Base-by-base conservation (phyloP, 2,329 filamentous ascomycete species). In the Ophiostoma angusticollis region DNA sequence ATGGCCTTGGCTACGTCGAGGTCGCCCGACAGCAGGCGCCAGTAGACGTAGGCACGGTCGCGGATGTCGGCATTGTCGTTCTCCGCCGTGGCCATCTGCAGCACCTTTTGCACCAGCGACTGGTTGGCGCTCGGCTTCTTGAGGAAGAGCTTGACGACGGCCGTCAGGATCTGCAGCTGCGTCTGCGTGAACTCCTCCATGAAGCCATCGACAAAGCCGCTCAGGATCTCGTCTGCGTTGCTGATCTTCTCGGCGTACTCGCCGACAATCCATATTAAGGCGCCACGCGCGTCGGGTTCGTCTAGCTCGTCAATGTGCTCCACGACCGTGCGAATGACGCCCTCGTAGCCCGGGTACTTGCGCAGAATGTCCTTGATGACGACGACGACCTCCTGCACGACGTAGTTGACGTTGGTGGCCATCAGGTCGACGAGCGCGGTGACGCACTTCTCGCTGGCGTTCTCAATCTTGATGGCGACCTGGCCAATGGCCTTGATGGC, bases 191-290 rank as follows among this genome's bases (percentile, higher is more conserved):
- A 96, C 58, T 98, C 91, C 57, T 96, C 91, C 58, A 83, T 82
- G 58, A 98, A 96, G 1, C 78, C 80, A 40, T 96, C 91, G 11
- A 95, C 89, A 54, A 98, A 98, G 14, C 82, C 79, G 37, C 78
- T 72, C 43, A 98, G 62, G 46, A 98, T 96, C 50, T 96, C 85
- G 47, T 87, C 86, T n/a, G 91, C 91, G 52, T 98, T 96, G 63
- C 76, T 93, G 54, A 98, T 98, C 69, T 98, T 98, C 65, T 98
- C 91, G 1, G 91, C 91, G 56, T 98, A 98, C 58, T 98, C 91
- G 50, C 91, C 91, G 6, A 98, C 89, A 49, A 98, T 96, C 91
- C 91, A 98, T 53, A 98, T 96, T 43, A 98, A 65, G 17, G 89
- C 82, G 3, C 83, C 87, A 53, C 91, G 71, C 6, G 91, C 91